These are phyloP conservation scores for Grosmannia huntii DNA, from an alignment of 2,329 filamentous ascomycete species.

Conservation along the genomic window DNA sequence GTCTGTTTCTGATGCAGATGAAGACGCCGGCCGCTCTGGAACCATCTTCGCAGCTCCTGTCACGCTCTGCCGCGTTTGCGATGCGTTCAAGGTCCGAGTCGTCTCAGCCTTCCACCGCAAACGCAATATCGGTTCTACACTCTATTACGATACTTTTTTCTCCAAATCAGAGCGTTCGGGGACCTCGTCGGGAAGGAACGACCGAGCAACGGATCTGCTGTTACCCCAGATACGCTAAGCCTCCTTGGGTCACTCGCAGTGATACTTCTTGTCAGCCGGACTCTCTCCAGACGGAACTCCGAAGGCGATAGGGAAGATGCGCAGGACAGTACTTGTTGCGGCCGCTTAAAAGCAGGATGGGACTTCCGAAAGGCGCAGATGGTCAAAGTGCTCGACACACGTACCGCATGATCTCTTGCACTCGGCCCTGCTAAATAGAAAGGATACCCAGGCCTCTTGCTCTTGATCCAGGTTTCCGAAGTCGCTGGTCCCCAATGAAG, in stretches of 20 bases:
- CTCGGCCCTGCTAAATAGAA: too few relatives aligned
- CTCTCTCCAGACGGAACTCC: constrained; percentile 3
- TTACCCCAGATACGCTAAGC: not conserved
- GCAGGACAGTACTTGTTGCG: too few relatives aligned
- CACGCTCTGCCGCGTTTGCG: constrained; percentile 22
- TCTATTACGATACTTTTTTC: too few relatives aligned
- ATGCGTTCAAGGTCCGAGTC: constrained; percentile 28
- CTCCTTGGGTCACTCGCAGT: not conserved
- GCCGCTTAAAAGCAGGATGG: too few relatives aligned
- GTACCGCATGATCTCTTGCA: too few relatives aligned
- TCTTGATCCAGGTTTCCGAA: not conserved
- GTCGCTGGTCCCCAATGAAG: not conserved
- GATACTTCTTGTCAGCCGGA: not conserved
- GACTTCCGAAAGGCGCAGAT: too few relatives aligned
- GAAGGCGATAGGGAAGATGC: not conserved
- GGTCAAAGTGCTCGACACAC: not conserved
- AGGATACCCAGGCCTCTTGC: too few relatives aligned
- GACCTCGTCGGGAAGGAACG: not conserved
- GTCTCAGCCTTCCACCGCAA: constrained; percentile 19
- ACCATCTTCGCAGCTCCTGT: not conserved
- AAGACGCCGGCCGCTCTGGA: not conserved
- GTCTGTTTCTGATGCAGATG: too few relatives aligned
- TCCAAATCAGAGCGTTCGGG: not conserved
- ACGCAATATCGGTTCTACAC: too few relatives aligned
- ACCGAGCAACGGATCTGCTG: not conserved